Conservation (phyloP, 768 basidiomycete species). For the Tricholoma terreum region DNA sequence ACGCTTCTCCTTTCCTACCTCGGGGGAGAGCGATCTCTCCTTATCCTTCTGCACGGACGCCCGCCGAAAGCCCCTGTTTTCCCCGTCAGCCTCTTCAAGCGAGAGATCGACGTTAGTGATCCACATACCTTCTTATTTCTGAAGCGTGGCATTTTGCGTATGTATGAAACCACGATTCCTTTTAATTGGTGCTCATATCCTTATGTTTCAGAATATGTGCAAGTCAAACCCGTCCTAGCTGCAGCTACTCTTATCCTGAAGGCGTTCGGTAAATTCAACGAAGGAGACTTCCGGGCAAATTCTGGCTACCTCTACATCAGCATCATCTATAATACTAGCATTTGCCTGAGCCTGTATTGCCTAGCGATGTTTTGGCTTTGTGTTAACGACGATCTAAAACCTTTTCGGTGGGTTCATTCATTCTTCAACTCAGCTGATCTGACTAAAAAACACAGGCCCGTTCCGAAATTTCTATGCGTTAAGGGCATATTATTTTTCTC, state of each 20-base stretch:
- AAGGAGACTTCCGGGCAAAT: conserved; percentile 79
- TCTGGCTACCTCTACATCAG: conserved; percentile 93
- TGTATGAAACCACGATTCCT: conserved; percentile 10
- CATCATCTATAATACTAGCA: conserved; percentile 80
- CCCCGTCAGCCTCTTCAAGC: conserved; percentile 78
- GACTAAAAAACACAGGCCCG: conserved; percentile 49
- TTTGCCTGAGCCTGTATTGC: conserved; percentile 81
- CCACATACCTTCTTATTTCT: conserved; percentile 92
- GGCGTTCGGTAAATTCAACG: conserved; percentile 80
- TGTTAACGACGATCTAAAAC: conserved; percentile 83
- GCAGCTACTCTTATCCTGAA: conserved; percentile 84
- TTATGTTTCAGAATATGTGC: conserved; percentile 81
- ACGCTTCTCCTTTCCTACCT: conserved; percentile 76
- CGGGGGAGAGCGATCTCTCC: conserved; percentile 90
- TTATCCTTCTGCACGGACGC: conserved; percentile 89
- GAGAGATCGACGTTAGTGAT: conserved; percentile 90
- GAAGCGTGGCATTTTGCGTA: conserved; percentile 94
- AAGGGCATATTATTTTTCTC: conserved; percentile 98
- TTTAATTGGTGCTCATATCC: conserved; percentile 2
- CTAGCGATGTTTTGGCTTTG: conserved; percentile 97
- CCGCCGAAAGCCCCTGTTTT: conserved; percentile 86
- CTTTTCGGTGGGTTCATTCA: conserved; percentile 64
- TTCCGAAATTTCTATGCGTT: conserved; percentile 97
- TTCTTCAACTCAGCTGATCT: not conserved
- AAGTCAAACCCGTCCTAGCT: conserved; percentile 90